Evolutionary conservation across 352 stramenopile genomes (phyloP), one percentile per base, ranked within the genome.

Genomic region (Phytophthora macrochlamydospora): DNA sequence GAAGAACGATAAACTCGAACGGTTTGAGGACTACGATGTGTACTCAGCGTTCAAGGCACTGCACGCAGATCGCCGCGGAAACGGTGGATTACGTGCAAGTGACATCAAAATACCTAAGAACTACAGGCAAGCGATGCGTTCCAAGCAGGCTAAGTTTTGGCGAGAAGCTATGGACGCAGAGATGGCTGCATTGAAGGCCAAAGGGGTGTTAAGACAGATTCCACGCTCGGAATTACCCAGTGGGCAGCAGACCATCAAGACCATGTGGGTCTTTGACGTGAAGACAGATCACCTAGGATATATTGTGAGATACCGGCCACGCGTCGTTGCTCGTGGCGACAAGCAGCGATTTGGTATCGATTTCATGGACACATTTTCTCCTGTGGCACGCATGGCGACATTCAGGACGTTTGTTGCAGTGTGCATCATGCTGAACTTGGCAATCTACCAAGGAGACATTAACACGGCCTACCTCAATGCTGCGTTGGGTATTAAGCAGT

Each of bases 231-330:
- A 40, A 11, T 24, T 46, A 6, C 12, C 12, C 12, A 13, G 4
- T 7, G 40, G 40, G 9, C 40, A 24, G 52, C 60, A 48, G 4
- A 51, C 4, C 24, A 62, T 43, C 8, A 28, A 6, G n/a, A 62
- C 28, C 11, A 70, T 65, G 50, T 70, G 62, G 62, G 51, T 70
- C 1, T 65, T 35, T 35, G 28, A 60, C 7, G 0, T 65, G 8
- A 65, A 70, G 28, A 18, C 35, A 1, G 49, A 70, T 38, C 38
- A 69, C 7, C 13, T 64, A 11, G 54, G 48, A 2, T 55, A 59
- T 29, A 48, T 69, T 1, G 6, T 60, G 3, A 3, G 42, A 7
- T 70, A 65, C 7, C 14, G 50, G 32, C 38, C 62, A 1, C 48
- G 62, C 7, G 56, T 65, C 33, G 62, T 70, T 1, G 62, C 48